Evolutionary conservation across 2,329 filamentous ascomycete species (phyloP), one percentile per base, ranked within the genome.

Genomic region (Alternaria solani): DNA sequence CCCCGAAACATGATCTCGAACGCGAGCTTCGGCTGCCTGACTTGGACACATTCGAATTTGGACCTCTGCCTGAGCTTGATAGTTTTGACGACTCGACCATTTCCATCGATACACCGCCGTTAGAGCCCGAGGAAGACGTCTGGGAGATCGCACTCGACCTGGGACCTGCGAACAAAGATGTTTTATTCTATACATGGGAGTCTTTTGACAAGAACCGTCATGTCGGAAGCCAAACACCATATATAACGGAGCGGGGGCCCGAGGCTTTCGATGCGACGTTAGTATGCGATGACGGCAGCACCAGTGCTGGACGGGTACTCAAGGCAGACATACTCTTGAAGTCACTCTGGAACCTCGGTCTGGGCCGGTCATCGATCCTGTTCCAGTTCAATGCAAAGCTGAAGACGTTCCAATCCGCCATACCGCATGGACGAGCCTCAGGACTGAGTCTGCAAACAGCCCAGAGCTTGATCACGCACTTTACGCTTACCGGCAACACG

Each of bases 301-400:
- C 67, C 81, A 32, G 73, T 66, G 46, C 83, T 38, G 75, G 74
- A 14, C 75, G 74, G 28, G 69, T 82, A 5, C 43, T 83, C 2
- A 77, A 77, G 18, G 70, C 71, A 16, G 68, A 79, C 44, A 66
- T 78, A 2, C 69, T 80, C 4, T 61, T 84, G 2, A 71, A 77
- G 18, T 89, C 88, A 11, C 79, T 94, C 0, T 81, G 90, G 62
- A 85, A 88, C 12, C 80, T 94, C 1, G 87, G 88, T 0, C 84
- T 93, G 6, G 92, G 91, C 0, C 84, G 91, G 48, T 89, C 88
- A 39, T 94, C 91, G 0, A 82, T 90, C 2, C 84, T 95, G 34
- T 95, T 92, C 74, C 72, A 78, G 0, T 92, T 87, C 83, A 81
- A 89, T 51, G 74, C 81, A 2, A 80, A 81, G 3, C 81, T 82